Percentiles rank a stretch among this genome's conserved stretches.
phyloP scores from a whole-genome alignment of 768 basidiomycete genomes.

The Paxillus involutus region DNA sequence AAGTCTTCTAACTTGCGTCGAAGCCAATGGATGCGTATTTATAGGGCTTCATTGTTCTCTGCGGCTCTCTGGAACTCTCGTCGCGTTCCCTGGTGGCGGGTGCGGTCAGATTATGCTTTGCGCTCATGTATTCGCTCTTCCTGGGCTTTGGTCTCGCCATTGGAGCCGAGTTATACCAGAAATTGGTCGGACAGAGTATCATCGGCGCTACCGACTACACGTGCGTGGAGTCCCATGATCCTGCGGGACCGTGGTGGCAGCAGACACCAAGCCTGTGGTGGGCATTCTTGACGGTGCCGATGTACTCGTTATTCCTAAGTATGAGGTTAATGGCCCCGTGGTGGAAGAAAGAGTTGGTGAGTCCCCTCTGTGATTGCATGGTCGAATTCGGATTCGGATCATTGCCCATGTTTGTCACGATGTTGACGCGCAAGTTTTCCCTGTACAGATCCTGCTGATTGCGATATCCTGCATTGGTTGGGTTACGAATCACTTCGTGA shows the following conservation, averaged over 20 bases:
- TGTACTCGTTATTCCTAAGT: slow-evolving; percentile 66
- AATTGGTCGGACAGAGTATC: slow-evolving; percentile 48
- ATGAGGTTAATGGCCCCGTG: slow-evolving; percentile 64
- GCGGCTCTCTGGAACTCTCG: slow-evolving; percentile 75
- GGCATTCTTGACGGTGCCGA: slow-evolving; percentile 74
- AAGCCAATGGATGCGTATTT: slow-evolving; percentile 2
- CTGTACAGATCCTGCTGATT: slow-evolving; percentile 47
- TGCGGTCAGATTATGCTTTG: slow-evolving; percentile 80
- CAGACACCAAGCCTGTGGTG: slow-evolving; percentile 68
- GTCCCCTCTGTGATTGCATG: slow-evolving; percentile 13
- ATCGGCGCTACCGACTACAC: slow-evolving; percentile 56
- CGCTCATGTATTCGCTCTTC: slow-evolving; percentile 76
- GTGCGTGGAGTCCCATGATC: slow-evolving; percentile 57
- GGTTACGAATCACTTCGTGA: slow-evolving; percentile 71
- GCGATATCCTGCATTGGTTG: slow-evolving; percentile 69
- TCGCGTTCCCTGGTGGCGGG: slow-evolving; percentile 82
- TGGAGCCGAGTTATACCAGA: slow-evolving; percentile 66
- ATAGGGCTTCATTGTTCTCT: slow-evolving; percentile 66
- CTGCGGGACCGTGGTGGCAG: slow-evolving; percentile 70
- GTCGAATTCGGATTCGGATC: background rate
- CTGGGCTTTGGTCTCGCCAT: slow-evolving; percentile 82
- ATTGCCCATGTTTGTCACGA: background rate
- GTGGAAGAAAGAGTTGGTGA: slow-evolving; percentile 54
- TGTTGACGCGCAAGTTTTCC: background rate
- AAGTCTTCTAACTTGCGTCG: background rate